phyloP scores from a whole-genome alignment of 1,139 yeast species.

The Yamadazyma dendronema region DNA sequence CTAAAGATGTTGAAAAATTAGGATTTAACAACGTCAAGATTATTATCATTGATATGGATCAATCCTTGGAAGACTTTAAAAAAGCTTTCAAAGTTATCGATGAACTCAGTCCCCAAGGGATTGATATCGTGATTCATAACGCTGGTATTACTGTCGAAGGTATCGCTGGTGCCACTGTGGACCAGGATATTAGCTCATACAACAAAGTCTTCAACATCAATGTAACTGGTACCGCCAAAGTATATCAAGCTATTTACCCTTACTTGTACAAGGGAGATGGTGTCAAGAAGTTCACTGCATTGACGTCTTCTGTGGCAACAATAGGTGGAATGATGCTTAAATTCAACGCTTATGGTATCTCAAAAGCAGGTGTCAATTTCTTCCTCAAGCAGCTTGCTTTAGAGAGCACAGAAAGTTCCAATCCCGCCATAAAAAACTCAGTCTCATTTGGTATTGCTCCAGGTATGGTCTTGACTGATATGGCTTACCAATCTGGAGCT shows the following conservation, averaged over 20 bases:
- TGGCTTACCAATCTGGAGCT: background rate
- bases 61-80: background rate
- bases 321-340: constrained; percentile 9
- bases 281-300: constrained; percentile 9
- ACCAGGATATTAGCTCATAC: too few relatives aligned
- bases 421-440: background rate
- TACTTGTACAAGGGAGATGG: constrained; percentile 9
- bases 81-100: constrained; percentile 8
- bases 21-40: constrained; percentile 7
- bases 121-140: constrained; percentile 6
- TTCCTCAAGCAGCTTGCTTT: too few relatives aligned
- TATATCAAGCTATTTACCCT: constrained; percentile 10
- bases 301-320: constrained; percentile 19
- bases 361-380: constrained; percentile 8
- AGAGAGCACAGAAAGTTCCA: background rate
- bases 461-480: constrained; percentile 1
- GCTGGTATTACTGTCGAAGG: constrained; percentile 13
- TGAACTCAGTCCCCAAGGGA: constrained; percentile 1
- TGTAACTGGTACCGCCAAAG: constrained; percentile 11
- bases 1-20: constrained; percentile 3
- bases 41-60: constrained; percentile 4
- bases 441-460: constrained; percentile 14
- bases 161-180: too few relatives aligned
- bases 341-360: constrained; percentile 7
- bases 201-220: constrained; percentile 13